phyloP scores from a whole-genome alignment of 768 basidiomycete genomes.

The Hericium alpestre region DNA sequence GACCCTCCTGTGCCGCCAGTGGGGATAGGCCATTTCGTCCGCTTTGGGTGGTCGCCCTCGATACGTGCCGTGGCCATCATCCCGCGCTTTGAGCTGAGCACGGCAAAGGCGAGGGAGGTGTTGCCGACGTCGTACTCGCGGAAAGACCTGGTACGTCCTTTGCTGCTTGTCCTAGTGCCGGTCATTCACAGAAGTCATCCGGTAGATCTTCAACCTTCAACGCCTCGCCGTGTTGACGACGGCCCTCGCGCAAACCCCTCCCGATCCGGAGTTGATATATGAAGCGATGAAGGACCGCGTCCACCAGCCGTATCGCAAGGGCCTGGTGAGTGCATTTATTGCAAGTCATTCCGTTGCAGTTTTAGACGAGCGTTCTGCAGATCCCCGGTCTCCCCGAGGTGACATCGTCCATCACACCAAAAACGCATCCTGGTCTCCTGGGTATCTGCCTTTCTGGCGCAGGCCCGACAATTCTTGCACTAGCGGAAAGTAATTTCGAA shows the following conservation, averaged over 20 bases:
- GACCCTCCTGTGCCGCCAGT: slow-evolving; percentile 78
- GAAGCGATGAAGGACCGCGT: slow-evolving; percentile 99
- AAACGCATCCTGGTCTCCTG: slow-evolving; percentile 85
- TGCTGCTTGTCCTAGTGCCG: neutral
- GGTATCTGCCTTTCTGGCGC: slow-evolving; percentile 98
- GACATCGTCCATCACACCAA: slow-evolving; percentile 77
- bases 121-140: slow-evolving; percentile 78
- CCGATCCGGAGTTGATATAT: slow-evolving; percentile 93
- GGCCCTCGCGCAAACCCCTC: slow-evolving; percentile 80
- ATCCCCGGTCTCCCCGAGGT: slow-evolving; percentile 95
- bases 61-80: slow-evolving; percentile 93
- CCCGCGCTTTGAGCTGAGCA: slow-evolving; percentile 91
- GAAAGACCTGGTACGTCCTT: slow-evolving; percentile 71
- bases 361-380: slow-evolving; percentile 28
- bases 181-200: neutral
- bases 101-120: slow-evolving; percentile 85
- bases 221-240: slow-evolving; percentile 93
- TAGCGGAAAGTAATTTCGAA: slow-evolving; percentile 80
- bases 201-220: slow-evolving; percentile 94
- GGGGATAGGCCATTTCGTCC: slow-evolving; percentile 91
- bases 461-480: slow-evolving; percentile 92
- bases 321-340: slow-evolving; percentile 43
- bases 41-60: slow-evolving; percentile 73
- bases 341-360: neutral
- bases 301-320: slow-evolving; percentile 92